Evolutionary conservation across 106 monocot species (phyloP).

Genomic region (Dactylorhiza incarnata): DNA sequence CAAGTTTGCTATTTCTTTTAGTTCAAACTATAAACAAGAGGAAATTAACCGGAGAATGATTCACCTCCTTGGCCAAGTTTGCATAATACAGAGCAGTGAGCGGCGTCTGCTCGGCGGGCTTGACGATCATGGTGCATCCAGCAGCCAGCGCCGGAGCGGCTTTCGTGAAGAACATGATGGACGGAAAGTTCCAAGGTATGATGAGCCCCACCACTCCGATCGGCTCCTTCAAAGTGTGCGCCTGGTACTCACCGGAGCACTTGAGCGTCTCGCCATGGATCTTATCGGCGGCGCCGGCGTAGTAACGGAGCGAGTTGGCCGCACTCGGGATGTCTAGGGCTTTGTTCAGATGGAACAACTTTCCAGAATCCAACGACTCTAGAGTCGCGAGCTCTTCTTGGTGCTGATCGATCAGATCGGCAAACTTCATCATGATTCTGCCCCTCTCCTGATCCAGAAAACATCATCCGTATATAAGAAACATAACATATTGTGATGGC

Average conservation of each 20-base stretch:
- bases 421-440: slow-evolving; percentile 48
- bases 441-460: slow-evolving; percentile 44
- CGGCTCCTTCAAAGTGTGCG: slow-evolving; percentile 63
- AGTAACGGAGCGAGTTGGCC: slow-evolving; percentile 31
- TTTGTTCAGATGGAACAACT: slow-evolving; percentile 30
- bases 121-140: slow-evolving; percentile 67
- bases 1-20: not conserved
- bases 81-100: slow-evolving; percentile 55
- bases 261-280: slow-evolving; percentile 63
- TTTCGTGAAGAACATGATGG: slow-evolving; percentile 55
- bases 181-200: slow-evolving; percentile 66
- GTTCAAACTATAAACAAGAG: not conserved
- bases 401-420: slow-evolving; percentile 47
- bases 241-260: slow-evolving; percentile 26
- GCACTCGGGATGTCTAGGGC: slow-evolving; percentile 30
- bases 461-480: too few relatives aligned
- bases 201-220: slow-evolving; percentile 65
- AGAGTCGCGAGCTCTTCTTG: slow-evolving; percentile 38
- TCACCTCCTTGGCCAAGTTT: slow-evolving; percentile 47
- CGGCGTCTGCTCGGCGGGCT: slow-evolving; percentile 72
- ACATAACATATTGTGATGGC: not conserved
- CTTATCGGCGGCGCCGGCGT: slow-evolving; percentile 65
- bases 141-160: slow-evolving; percentile 50
- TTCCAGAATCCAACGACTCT: slow-evolving; percentile 53
- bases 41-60: too few relatives aligned